Evolutionary conservation across 148 eudicot genomes (phyloP), one percentile per base, ranked within the genome.

Genomic region (Silene conica): DNA sequence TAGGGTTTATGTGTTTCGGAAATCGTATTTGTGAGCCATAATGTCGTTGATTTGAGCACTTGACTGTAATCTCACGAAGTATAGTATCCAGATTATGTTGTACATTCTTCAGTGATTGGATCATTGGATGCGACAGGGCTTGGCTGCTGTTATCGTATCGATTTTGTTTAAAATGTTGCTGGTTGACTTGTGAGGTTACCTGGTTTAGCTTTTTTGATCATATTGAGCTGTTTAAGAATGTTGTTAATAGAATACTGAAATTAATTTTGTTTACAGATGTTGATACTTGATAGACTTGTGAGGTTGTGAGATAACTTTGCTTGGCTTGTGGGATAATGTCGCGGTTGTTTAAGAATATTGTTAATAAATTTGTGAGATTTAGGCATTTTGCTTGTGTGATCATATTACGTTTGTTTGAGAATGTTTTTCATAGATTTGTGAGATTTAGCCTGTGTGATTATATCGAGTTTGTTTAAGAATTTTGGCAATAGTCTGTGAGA

Each of bases 1-100:
- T 79, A 74, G 74, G 81, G 77, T 61, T 79, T 74, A 8, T 20
- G 0, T 61, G 14, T 3, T 52, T 3, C 5, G 73, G 15, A 43
- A 6, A 25, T 12, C 20, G 57, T 15, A 34, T 22, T 22, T 12
- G 23, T 9, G 12, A 48, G 65, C 67, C 11, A 21, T 19, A 16
- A 31, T 74, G 15, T 38, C 43, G 31, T 70, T 28, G 52, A 63
- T 64, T 34, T 72, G 48, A 72, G 56, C 52, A 58, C 6, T 8
- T 34, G 65, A 8, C 23, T 57, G 4, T 26, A 50, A 70, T 71
- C 6, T 19, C 31, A 7, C 28, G 41, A 58, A 12, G 1, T 57
- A 52, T 25, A 34, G 15, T 41, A 26, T 16, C 22, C 52, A 57
- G 74, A 20, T 59, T 50, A 58, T 28, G 45, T 63, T 4, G 67